Evolutionary conservation across 306 rosid species (phyloP).

Genomic region (Psophocarpus tetragonolobus): DNA sequence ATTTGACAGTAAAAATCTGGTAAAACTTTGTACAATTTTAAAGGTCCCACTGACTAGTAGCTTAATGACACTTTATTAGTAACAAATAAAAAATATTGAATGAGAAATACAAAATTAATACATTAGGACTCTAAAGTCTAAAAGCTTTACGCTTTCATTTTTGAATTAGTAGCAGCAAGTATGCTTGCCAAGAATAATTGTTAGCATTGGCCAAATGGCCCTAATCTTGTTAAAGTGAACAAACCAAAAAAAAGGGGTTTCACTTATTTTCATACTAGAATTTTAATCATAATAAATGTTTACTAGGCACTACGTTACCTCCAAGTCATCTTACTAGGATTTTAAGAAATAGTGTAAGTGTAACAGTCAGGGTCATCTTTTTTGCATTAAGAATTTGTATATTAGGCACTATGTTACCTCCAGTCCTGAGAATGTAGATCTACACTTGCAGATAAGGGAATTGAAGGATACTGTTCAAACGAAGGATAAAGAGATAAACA

Average conservation of each 20-base stretch:
- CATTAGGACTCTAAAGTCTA: not conserved
- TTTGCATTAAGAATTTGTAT: not conserved
- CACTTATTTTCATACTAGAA: not conserved
- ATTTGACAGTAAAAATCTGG: not conserved
- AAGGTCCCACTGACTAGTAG: not conserved
- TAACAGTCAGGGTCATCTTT: not conserved
- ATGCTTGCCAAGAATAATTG: not conserved
- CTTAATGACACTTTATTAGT: not conserved
- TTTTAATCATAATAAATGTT: not conserved
- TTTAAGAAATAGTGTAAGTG: not conserved
- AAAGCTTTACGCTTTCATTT: not conserved
- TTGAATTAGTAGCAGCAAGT: not conserved
- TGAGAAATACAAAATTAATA: not conserved
- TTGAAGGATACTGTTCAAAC: constrained; percentile 53
- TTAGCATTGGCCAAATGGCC: not conserved
- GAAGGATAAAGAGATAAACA: constrained; percentile 64
- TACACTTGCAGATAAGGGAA: constrained; percentile 51
- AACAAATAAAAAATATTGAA: not conserved
- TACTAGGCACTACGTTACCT: too few species aligned
- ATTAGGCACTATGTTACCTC: not conserved
- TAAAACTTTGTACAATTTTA: not conserved
- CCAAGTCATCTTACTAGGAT: too few species aligned
- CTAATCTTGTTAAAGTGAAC: not conserved
- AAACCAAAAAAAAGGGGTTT: not conserved
- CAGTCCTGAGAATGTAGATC: not conserved